A percentile compares a stretch with the other conserved stretches of the same genome.
phyloP scores from a whole-genome alignment of 495 filamentous ascomycete species.

The Lasiosphaeris hirsuta region DNA sequence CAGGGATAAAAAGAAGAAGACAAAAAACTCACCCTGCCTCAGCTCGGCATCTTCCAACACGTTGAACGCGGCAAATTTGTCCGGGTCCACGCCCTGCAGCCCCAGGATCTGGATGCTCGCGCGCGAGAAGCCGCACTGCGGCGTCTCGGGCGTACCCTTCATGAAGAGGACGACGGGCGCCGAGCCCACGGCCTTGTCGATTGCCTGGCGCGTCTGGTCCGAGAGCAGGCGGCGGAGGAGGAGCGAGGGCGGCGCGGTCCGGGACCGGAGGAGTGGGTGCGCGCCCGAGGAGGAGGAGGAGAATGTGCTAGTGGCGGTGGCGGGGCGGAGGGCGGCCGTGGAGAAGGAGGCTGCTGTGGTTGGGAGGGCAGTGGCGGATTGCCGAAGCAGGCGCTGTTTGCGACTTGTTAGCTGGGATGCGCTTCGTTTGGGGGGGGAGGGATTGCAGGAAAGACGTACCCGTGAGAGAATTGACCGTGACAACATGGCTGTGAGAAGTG shows the following conservation, averaged over 20 bases:
- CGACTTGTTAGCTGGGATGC: not conserved
- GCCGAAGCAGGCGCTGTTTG: conserved; percentile 19
- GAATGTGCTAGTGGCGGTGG: not conserved
- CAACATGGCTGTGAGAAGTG: conserved; percentile 18
- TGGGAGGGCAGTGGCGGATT: conserved; percentile 11
- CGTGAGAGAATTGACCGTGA: conserved; percentile 25
- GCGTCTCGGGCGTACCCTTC: conserved; percentile 95
- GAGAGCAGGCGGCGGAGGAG: conserved; percentile 64
- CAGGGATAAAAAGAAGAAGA: not conserved
- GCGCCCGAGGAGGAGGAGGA: not conserved
- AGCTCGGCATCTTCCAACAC: conserved; percentile 88
- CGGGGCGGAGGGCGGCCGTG: not conserved
- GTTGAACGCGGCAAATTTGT: conserved; percentile 95
- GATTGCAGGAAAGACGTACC: conserved; percentile 16
- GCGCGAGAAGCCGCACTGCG: conserved; percentile 97
- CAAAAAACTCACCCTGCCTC: conserved; percentile 64
- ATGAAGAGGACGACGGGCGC: conserved; percentile 96
- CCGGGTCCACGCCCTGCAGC: conserved; percentile 92
- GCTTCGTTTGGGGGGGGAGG: not conserved
- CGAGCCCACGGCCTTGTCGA: conserved; percentile 80
- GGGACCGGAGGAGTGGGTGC: not conserved
- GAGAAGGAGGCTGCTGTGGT: conserved; percentile 3
- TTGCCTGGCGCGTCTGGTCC: conserved; percentile 68
- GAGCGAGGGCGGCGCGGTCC: conserved; percentile 21
- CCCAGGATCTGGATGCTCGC: conserved; percentile 93